Evolutionary conservation across 2,329 filamentous ascomycete genomes (phyloP), one percentile per base, ranked within the genome.

Genomic region (Pyrenochaeta sp.): DNA sequence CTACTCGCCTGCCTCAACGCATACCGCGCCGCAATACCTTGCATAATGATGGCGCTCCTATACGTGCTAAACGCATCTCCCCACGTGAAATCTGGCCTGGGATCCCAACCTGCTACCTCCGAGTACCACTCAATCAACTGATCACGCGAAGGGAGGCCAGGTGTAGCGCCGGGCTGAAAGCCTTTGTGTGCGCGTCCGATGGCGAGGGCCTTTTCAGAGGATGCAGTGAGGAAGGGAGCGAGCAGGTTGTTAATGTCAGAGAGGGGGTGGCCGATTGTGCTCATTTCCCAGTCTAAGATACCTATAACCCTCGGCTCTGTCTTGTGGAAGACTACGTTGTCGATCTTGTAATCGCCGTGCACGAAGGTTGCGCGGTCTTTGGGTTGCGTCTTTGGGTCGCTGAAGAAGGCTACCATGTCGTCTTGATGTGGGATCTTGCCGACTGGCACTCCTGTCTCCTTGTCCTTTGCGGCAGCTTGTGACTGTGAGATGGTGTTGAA

Each of bases 231-330:
- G 64, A 75, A 83, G 3, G 82, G 82, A 1, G 70, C 68, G 19
- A 89, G 77, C 19, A 98, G 83, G 78, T 98, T 98, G 77, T 89
- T 89, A 40, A 98, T 82, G 75, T 99, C 95, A 5, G 91, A 94
- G 24, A 98, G 85, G 1, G 95, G 95, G 77, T 99, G 94, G n/a
- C 95, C 95, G 53, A 97, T 89, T 0, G 95, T 98, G 36, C 92
- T 93, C 92, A 99, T 97, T 81, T 98, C 95, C 75, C 78, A 90
- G 86, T 99, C 95, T 5, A 98, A 81, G 53, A 98, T 93, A 3
- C 94, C 95, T 78, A 98, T 93, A 12, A 98, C 93, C 52, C 89
- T 84, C 5, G 93, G 88, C 76, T 94, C 90, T 0, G 91, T 93
- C 79, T 91, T 91, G 81, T 97, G 92, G 77, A 96, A 99, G 48